Evolutionary conservation across 2,329 filamentous ascomycete genomes (phyloP), one percentile per base, ranked within the genome.

Genomic region (Botrytis sinoallii): DNA sequence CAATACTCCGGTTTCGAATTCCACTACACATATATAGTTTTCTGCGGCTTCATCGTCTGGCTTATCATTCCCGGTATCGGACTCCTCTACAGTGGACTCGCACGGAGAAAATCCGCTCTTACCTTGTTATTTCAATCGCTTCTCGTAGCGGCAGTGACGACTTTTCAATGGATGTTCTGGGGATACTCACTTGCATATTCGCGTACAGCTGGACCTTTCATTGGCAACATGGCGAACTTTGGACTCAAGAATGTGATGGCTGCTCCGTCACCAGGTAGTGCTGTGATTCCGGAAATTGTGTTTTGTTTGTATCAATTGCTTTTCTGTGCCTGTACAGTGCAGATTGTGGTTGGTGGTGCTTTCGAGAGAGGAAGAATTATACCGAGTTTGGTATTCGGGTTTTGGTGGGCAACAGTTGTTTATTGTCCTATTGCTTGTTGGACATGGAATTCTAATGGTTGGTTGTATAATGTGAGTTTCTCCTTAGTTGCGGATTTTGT

Each of bases 391-490:
- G 83, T 92, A 40, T 93, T 91, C 75, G 84, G 85, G 35, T 88
- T 91, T 79, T 86, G 83, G 78, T 91, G 89, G 89, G 88, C 88
- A 0, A 91, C 89, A 0, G 84, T 91, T 72, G 89, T 91, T 4
- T 91, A 91, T 81, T 91, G 85, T 76, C 86, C 86, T 0, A 86
- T 91, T 52, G 89, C 89, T 0, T 89, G 86, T 82, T 91, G 89
- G 89, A 90, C 88, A 6, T 92, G 90, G 90, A 91, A 91, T 77
- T 79, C 85, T n/a, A 87, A 86, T 70, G 89, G 90, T 18, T 92
- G 90, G 89, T 82, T 91, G 0, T 90, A 84, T 81, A 87, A 90
- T 35, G 69, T 65, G 25, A 55, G 69, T 32, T 25, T 7, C 35
- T 61, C 25, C 2, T 12, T 1, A 1, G 1, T 9, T 20, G 46